Conservation (phyloP, 345 rosid genomes). For the Pistacia atlantica region DNA sequence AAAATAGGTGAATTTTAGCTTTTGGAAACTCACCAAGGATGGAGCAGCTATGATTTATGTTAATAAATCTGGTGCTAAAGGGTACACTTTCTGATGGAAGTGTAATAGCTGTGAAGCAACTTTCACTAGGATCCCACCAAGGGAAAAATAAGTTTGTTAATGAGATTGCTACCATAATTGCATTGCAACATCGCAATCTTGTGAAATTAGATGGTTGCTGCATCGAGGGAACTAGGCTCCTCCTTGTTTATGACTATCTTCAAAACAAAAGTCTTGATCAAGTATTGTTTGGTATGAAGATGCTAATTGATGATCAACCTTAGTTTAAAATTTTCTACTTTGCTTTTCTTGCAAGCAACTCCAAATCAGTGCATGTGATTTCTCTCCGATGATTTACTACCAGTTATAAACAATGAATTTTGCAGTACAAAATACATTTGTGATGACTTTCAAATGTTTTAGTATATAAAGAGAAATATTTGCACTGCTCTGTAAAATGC, state of each 20-base stretch:
- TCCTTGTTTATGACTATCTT: conserved; percentile 15
- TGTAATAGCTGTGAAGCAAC: conserved; percentile 41
- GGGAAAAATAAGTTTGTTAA: conserved; percentile 41
- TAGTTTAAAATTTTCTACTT: not conserved
- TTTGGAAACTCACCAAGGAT: not conserved
- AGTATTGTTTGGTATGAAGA: conserved; percentile 12
- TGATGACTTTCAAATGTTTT: too few relatives aligned
- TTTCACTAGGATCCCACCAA: conserved; percentile 40
- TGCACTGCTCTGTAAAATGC: too few relatives aligned
- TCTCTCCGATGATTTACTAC: too few relatives aligned
- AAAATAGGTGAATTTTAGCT: not conserved
- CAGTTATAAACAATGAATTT: too few relatives aligned
- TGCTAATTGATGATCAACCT: not conserved
- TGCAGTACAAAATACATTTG: too few relatives aligned
- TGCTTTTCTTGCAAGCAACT: too few relatives aligned
- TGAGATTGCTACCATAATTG: conserved; percentile 29
- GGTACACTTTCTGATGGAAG: conserved; percentile 40
- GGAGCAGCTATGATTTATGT: not conserved
- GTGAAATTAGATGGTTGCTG: conserved; percentile 16
- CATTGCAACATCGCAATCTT: conserved; percentile 18
- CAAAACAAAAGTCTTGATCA: conserved; percentile 18
- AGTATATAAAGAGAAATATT: too few relatives aligned
- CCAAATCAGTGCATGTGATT: too few relatives aligned
- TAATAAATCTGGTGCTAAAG: conserved; percentile 14
- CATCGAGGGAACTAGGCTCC: conserved; percentile 10